Evolutionary conservation across 192 early-diverging fungal genomes (phyloP).

Genomic region (Radiomyces spectabilis): DNA sequence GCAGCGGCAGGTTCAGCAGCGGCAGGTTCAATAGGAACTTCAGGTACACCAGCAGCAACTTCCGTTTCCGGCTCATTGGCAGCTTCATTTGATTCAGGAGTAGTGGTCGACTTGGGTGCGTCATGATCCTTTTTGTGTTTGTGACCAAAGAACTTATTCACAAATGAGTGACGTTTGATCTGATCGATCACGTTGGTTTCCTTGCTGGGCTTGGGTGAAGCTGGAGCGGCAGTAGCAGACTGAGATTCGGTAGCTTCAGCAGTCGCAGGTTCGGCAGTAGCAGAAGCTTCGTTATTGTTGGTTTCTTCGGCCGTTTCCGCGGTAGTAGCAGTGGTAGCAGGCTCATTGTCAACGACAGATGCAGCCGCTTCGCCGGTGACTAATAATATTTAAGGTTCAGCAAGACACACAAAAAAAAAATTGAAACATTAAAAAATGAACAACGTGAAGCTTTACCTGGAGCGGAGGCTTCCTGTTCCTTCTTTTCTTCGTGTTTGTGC

Average conservation of each 20-base stretch:
- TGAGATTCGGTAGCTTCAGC: neutral
- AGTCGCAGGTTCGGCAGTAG: neutral
- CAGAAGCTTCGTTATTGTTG: neutral
- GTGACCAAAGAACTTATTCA: conserved; percentile 10
- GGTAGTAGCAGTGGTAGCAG: neutral
- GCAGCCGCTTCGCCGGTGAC: neutral
- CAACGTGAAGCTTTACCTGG: neutral
- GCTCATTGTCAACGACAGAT: neutral
- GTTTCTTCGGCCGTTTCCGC: neutral
- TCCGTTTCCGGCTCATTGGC: neutral
- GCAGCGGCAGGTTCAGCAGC: neutral
- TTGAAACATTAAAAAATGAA: neutral
- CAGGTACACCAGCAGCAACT: neutral
- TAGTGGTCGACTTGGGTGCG: neutral
- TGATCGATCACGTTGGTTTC: conserved; percentile 12
- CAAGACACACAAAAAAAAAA: neutral
- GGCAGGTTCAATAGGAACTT: conserved; percentile 1
- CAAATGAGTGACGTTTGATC: conserved; percentile 14
- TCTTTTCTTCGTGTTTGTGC: neutral
- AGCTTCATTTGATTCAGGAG: neutral
- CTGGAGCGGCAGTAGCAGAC: conserved; percentile 3
- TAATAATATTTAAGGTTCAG: neutral
- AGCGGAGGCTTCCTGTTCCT: neutral
- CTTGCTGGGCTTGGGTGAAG: conserved; percentile 5
- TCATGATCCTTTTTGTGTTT: conserved; percentile 4